Evolutionary conservation across 768 basidiomycete species (phyloP), one percentile per base, ranked within the genome.

Genomic region (Boletales sp.): DNA sequence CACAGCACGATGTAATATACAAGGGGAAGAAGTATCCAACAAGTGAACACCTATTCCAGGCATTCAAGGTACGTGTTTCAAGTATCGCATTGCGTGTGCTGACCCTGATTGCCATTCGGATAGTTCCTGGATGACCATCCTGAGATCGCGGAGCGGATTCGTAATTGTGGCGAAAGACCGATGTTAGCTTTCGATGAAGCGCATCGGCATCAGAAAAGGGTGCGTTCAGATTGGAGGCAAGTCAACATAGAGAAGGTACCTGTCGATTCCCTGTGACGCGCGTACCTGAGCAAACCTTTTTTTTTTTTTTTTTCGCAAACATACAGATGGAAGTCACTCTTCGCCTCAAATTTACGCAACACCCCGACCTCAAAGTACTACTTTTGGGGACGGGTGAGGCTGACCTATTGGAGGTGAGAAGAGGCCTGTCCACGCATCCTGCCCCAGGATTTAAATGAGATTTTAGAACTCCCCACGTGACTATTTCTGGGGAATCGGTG

Each of bases 1-100:
- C 87, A 10, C 63, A 79, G 1, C 85, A 87, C 63, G 72, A 79
- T 39, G 78, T 89, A 10, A 57, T 71, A 10, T 83, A 85, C 61
- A 74, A 80, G 31, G 80, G 80, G 36, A 83, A 81, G 60, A 72
- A 67, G 47, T 89, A 87, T 60, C 84, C 86, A 2, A 89, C 86
- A 1, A 84, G 84, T 60, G 87, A 87, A 61, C 87, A 88, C 64
- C 75, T 88, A 11, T 88, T 86, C 59, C 86, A 88, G 57, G 82
- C 86, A 3, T 78, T 87, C 69, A 87, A 86, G 63, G 84, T 82
- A 48, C 11, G 64, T 45, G 10, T 40, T 49, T 2, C 11, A 14
- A 11, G 1, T 15, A 40, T 41, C 21, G 10, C 19, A 8, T 47
- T 30, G 9, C 25, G 21, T 8, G 18, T 41, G 8, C 39, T 51